Percentiles rank a stretch among this genome's conserved stretches.
These are phyloP conservation scores for Magnaporthales sp. DNA, from an alignment of 2,329 filamentous ascomycete genomes.

Conservation along the genomic window DNA sequence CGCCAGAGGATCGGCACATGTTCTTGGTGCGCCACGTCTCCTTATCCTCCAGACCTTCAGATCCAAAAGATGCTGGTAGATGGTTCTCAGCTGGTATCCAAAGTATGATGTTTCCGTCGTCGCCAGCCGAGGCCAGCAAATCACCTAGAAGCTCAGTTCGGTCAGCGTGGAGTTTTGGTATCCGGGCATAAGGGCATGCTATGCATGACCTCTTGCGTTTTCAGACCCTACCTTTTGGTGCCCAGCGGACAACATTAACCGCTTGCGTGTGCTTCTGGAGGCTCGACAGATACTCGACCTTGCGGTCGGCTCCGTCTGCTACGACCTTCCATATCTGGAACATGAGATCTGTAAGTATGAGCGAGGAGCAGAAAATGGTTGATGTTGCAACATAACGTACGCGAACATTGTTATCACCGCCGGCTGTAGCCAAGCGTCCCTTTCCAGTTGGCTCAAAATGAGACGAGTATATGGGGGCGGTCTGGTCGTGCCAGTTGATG, in stretches of 20 bases:
- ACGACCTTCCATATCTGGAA: conserved; percentile 84
- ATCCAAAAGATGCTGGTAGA: conserved; percentile 58
- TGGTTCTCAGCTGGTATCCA: conserved; percentile 85
- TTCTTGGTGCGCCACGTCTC: conserved; percentile 96
- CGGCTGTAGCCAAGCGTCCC: conserved; percentile 83
- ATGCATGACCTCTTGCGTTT: background rate
- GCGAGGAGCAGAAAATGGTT: background rate
- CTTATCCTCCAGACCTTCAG: conserved; percentile 83
- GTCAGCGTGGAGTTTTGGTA: background rate
- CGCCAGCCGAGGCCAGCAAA: conserved; percentile 86
- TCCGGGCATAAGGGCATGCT: background rate
- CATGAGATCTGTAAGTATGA: background rate
- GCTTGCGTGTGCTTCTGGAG: conserved; percentile 91
- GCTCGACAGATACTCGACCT: conserved; percentile 85
- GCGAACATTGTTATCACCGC: conserved; percentile 93
- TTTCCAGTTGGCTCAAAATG: conserved; percentile 93
- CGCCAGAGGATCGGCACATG: conserved; percentile 91
- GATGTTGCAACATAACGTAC: conserved; percentile 37
- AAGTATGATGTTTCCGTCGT: conserved; percentile 93
- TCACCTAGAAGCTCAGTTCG: conserved; percentile 52
- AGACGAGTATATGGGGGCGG: conserved; percentile 91
- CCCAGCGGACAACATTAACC: conserved; percentile 96
- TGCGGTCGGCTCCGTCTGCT: conserved; percentile 72
- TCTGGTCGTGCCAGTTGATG: conserved; percentile 98
- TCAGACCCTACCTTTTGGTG: conserved; percentile 63